Conservation (phyloP, 805 yeast species). For the Teunomyces atbi region DNA sequence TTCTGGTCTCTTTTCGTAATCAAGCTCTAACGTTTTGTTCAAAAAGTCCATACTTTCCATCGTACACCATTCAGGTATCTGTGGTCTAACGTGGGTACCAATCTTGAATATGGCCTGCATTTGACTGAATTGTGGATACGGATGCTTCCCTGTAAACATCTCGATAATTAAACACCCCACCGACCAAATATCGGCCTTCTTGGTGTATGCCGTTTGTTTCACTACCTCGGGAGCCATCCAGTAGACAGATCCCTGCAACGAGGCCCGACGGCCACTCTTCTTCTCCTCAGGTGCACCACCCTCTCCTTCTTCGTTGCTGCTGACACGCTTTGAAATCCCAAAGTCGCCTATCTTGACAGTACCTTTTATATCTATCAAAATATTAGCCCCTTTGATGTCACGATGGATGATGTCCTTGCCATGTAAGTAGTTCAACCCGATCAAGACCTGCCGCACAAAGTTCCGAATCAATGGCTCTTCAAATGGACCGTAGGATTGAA, state of each 20-base stretch:
- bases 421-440: slow-evolving; percentile 74
- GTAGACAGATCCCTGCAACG: slow-evolving; percentile 88
- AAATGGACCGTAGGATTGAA: slow-evolving; percentile 72
- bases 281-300: slow-evolving; percentile 18
- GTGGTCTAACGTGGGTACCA: slow-evolving; percentile 83
- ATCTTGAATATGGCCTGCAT: slow-evolving; percentile 96
- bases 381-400: slow-evolving; percentile 88
- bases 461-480: slow-evolving; percentile 73
- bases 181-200: slow-evolving; percentile 96
- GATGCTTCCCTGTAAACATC: slow-evolving; percentile 95
- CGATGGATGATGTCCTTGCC: slow-evolving; percentile 76
- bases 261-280: slow-evolving; percentile 57
- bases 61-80: slow-evolving; percentile 71
- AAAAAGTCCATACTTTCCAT: slow-evolving; percentile 67
- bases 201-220: slow-evolving; percentile 85
- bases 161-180: slow-evolving; percentile 92
- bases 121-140: slow-evolving; percentile 90
- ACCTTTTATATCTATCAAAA: slow-evolving; percentile 75
- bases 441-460: slow-evolving; percentile 71
- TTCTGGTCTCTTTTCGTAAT: slow-evolving; percentile 68
- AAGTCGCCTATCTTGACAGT: slow-evolving; percentile 83
- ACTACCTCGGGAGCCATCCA: slow-evolving; percentile 99
- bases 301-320: slow-evolving; percentile 21
- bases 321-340: slow-evolving; percentile 62
- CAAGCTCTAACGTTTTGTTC: slow-evolving; percentile 65